phyloP scores from a whole-genome alignment of 2,329 filamentous ascomycete species.

The Escovopsis sp. region DNA sequence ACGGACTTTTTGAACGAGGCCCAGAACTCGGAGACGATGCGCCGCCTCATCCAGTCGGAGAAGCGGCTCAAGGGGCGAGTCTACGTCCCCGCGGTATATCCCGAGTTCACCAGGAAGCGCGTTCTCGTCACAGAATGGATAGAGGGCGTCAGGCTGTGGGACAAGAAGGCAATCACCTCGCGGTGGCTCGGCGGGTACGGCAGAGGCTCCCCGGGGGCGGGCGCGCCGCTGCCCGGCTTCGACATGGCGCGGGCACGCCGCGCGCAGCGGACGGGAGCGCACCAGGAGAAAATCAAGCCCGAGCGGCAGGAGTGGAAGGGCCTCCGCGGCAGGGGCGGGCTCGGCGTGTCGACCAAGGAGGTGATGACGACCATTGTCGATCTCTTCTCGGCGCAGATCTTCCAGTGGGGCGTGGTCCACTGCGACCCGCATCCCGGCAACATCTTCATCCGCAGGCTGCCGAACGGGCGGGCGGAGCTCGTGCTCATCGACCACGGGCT shows the following conservation, averaged over 20 bases:
- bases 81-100: conserved; percentile 75
- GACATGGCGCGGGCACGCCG: conserved; percentile 31
- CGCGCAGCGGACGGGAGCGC: conserved; percentile 35
- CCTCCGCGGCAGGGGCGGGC: conserved; percentile 54
- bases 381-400: conserved; percentile 94
- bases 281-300: conserved; percentile 56
- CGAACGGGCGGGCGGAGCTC: conserved; percentile 70
- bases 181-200: conserved; percentile 68
- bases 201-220: conserved; percentile 64
- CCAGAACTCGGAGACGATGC: conserved; percentile 75
- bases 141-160: conserved; percentile 84
- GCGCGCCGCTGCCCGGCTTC: conserved; percentile 41
- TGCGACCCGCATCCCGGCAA: conserved; percentile 97
- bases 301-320: conserved; percentile 69
- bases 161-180: conserved; percentile 65
- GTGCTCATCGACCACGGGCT: conserved; percentile 95
- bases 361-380: conserved; percentile 97
- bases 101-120: conserved; percentile 65
- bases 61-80: conserved; percentile 63
- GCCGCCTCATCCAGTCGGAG: conserved; percentile 58
- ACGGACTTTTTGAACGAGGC: conserved; percentile 93
- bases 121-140: conserved; percentile 97
- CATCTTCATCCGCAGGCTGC: conserved; percentile 81
- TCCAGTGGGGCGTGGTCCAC: conserved; percentile 89
- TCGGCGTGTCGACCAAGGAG: conserved; percentile 68